Percentiles rank a stretch among this genome's conserved stretches.
These are phyloP conservation scores for Lecanicillium sp. DNA, from an alignment of 2,329 filamentous ascomycete species.

Conservation along the genomic window DNA sequence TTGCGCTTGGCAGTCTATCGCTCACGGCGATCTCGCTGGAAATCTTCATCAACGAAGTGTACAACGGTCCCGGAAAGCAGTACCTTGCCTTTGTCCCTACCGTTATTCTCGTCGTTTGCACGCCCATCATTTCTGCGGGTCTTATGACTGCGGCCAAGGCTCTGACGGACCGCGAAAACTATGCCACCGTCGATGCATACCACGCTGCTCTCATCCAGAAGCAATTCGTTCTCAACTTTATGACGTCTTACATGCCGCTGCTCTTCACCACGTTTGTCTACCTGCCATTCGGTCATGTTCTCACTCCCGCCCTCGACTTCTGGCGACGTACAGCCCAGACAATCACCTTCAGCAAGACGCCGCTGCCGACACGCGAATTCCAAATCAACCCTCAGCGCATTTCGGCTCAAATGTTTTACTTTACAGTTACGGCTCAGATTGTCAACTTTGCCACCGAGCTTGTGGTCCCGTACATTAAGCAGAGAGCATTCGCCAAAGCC, in stretches of 20 bases:
- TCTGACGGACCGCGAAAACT: constrained; percentile 83
- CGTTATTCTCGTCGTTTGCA: constrained; percentile 71
- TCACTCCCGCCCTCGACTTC: constrained; percentile 81
- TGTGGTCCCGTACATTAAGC: constrained; percentile 78
- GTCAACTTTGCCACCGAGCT: constrained; percentile 83
- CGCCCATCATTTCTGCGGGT: constrained; percentile 70
- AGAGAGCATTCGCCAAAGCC: constrained; percentile 69
- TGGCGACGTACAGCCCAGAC: constrained; percentile 69
- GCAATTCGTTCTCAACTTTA: constrained; percentile 93
- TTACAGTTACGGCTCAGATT: constrained; percentile 88
- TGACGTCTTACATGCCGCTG: constrained; percentile 90
- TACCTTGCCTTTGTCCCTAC: constrained; percentile 85
- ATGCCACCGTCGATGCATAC: constrained; percentile 77
- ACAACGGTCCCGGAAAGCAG: constrained; percentile 79
- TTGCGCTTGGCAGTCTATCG: constrained; percentile 75
- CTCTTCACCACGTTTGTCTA: constrained; percentile 92
- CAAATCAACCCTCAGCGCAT: constrained; percentile 77
- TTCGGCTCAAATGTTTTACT: constrained; percentile 89
- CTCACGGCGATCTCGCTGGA: constrained; percentile 85
- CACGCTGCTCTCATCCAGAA: constrained; percentile 83
- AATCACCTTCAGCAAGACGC: constrained; percentile 69
- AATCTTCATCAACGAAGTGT: constrained; percentile 92
- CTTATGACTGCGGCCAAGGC: constrained; percentile 71
- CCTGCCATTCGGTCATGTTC: constrained; percentile 77
- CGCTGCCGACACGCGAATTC: constrained; percentile 61